Percentiles rank a stretch among this genome's conserved stretches.
Evolutionary conservation across 257 asterid genomes (phyloP).

Genomic region (Datura wrightii): DNA sequence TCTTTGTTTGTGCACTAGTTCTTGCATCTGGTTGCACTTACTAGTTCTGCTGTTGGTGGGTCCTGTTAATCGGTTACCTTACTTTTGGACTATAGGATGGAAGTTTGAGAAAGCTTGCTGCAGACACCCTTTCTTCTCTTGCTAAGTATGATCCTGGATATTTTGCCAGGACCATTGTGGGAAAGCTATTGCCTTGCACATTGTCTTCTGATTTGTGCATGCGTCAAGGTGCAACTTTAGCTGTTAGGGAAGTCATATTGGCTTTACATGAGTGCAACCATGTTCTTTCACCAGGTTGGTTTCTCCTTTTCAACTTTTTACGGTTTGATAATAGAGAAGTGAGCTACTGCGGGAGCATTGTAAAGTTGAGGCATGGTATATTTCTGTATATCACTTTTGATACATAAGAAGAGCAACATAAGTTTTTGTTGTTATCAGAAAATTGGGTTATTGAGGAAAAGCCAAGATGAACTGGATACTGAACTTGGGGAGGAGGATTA

Average conservation of each 20-base stretch:
- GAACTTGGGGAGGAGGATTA: neutral
- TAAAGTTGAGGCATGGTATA: neutral
- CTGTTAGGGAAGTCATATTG: slow-evolving; percentile 81
- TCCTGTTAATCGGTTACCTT: slow-evolving; percentile 36
- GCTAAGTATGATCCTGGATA: slow-evolving; percentile 80
- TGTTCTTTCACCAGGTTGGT: slow-evolving; percentile 74
- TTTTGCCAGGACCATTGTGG: slow-evolving; percentile 69
- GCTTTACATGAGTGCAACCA: slow-evolving; percentile 67
- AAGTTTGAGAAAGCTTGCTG: slow-evolving; percentile 94
- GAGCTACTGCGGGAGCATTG: too few relatives aligned
- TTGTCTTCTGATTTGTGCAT: slow-evolving; percentile 91
- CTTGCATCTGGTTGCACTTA: slow-evolving; percentile 28
- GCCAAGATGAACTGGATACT: neutral
- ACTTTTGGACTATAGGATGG: slow-evolving; percentile 66
- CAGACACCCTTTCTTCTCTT: slow-evolving; percentile 83
- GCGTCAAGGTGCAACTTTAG: slow-evolving; percentile 97
- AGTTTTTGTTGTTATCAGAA: neutral
- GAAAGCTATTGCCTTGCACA: slow-evolving; percentile 79
- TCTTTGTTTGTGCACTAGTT: slow-evolving; percentile 19
- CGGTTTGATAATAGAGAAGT: neutral
- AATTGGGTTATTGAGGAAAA: neutral
- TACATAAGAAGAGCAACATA: neutral
- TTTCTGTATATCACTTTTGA: too few relatives aligned
- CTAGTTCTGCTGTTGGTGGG: slow-evolving; percentile 28
- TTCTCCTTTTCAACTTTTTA: slow-evolving; percentile 30